Percentiles rank a stretch among this genome's conserved stretches.
phyloP scores from a whole-genome alignment of 169 alveolate species.

The Plasmodium reichenowi region DNA sequence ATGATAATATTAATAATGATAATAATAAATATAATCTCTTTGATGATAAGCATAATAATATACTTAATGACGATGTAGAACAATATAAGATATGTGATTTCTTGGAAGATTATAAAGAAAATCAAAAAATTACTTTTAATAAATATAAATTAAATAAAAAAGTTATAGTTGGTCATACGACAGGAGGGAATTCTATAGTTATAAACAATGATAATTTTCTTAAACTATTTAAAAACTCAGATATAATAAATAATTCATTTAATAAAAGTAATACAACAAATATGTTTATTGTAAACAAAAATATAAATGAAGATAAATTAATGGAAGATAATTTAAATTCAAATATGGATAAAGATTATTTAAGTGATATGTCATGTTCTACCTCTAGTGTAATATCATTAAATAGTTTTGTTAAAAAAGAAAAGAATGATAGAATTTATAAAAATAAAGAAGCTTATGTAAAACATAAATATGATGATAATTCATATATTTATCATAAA shows the following conservation, averaged over 20 bases:
- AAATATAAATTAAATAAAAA: conserved; percentile 31
- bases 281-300: background rate
- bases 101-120: conserved; percentile 30
- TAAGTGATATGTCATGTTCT: conserved; percentile 65
- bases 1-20: background rate
- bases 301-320: background rate
- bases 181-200: conserved; percentile 55
- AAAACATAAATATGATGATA: conserved; percentile 62
- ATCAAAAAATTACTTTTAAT: background rate
- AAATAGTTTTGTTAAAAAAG: conserved; percentile 41
- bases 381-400: conserved; percentile 64
- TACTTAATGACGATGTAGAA: background rate
- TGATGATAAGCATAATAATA: background rate
- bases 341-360: conserved; percentile 6
- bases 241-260: background rate
- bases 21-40: background rate
- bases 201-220: conserved; percentile 53
- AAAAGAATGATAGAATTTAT: conserved; percentile 26
- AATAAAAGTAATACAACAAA: background rate
- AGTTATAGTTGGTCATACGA: conserved; percentile 47
- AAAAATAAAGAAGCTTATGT: conserved; percentile 53
- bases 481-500: conserved; percentile 36
- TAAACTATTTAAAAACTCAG: conserved; percentile 23
- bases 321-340: background rate
- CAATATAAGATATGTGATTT: background rate